Percentiles rank a stretch among this genome's conserved stretches.
phyloP scores from a whole-genome alignment of 2,329 filamentous ascomycete genomes.

The Acrocalymma vagum region DNA sequence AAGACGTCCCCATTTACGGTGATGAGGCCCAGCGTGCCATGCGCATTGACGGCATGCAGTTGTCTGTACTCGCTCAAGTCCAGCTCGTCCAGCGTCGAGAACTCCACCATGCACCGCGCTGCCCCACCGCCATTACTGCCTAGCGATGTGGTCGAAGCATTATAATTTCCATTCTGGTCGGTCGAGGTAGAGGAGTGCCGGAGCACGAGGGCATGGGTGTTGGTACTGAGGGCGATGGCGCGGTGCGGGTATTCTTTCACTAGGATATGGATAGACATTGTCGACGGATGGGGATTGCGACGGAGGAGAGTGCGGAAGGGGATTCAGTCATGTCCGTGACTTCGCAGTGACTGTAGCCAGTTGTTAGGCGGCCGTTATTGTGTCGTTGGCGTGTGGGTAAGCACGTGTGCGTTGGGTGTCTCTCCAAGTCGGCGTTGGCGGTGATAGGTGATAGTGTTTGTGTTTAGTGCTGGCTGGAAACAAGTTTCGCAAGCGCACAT shows the following conservation, averaged over 20 bases:
- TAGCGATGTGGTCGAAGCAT: constrained; percentile 66
- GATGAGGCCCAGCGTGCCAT: constrained; percentile 89
- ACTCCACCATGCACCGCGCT: constrained; percentile 86
- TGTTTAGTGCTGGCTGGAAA: neutral
- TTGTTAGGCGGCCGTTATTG: constrained; percentile 3
- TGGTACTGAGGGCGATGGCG: constrained; percentile 84
- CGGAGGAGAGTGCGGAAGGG: constrained; percentile 11
- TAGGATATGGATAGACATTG: constrained; percentile 72
- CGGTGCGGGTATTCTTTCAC: constrained; percentile 88
- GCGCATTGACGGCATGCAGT: constrained; percentile 76
- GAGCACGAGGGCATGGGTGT: constrained; percentile 83
- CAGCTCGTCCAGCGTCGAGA: constrained; percentile 69
- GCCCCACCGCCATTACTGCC: constrained; percentile 48
- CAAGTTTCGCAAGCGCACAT: constrained; percentile 6
- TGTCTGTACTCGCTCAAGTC: constrained; percentile 80
- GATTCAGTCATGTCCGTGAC: constrained; percentile 32
- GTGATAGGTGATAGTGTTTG: too few species aligned
- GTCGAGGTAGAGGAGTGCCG: constrained; percentile 75
- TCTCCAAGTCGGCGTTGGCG: too few species aligned
- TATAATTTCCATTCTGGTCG: constrained; percentile 60
- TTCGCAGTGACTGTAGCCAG: constrained; percentile 4
- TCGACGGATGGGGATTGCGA: constrained; percentile 21
- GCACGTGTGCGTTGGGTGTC: constrained; percentile 33
- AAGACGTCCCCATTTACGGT: constrained; percentile 87
- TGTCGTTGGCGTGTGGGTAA: constrained; percentile 20